Evolutionary conservation across 2,329 filamentous ascomycete genomes (phyloP).

Genomic region (Didymella sp.): DNA sequence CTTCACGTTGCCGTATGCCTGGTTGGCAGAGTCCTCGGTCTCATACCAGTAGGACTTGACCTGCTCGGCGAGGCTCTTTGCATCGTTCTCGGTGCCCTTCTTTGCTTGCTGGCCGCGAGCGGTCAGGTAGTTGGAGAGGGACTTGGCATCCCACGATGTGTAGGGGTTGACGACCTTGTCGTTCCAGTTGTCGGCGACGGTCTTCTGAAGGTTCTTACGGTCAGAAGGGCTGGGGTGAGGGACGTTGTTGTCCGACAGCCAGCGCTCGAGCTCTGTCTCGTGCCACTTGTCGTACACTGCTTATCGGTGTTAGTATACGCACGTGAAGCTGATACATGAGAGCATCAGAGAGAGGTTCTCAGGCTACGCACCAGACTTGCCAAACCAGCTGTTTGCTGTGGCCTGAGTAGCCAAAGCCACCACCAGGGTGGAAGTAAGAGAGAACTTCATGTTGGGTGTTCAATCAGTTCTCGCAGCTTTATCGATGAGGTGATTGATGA

Average conservation of each 20-base stretch:
- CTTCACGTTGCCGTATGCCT: conserved; percentile 74
- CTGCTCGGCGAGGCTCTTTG: conserved; percentile 71
- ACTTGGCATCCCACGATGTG: conserved; percentile 74
- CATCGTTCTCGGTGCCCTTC: conserved; percentile 70
- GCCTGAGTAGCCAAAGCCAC: conserved; percentile 75
- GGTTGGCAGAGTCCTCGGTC: conserved; percentile 75
- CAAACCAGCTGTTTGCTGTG: conserved; percentile 83
- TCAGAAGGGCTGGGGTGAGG: conserved; percentile 90
- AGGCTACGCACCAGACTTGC: conserved; percentile 74
- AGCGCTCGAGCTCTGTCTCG: conserved; percentile 94
- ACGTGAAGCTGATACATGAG: background rate
- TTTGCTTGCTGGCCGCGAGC: conserved; percentile 74
- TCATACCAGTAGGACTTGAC: conserved; percentile 80
- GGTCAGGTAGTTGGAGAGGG: conserved; percentile 72
- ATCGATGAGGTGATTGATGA: conserved; percentile 32
- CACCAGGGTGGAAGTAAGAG: conserved; percentile 70
- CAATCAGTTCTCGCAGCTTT: conserved; percentile 24
- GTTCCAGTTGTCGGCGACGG: conserved; percentile 93
- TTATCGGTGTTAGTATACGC: conserved; percentile 32
- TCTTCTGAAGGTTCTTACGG: conserved; percentile 89
- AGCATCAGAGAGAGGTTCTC: conserved; percentile 19
- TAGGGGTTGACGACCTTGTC: conserved; percentile 76
- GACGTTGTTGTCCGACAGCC: conserved; percentile 90
- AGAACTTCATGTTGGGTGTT: conserved; percentile 73
- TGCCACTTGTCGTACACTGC: conserved; percentile 99